phyloP scores from a whole-genome alignment of 2,329 filamentous ascomycete genomes.

The Diaporthe sp. region DNA sequence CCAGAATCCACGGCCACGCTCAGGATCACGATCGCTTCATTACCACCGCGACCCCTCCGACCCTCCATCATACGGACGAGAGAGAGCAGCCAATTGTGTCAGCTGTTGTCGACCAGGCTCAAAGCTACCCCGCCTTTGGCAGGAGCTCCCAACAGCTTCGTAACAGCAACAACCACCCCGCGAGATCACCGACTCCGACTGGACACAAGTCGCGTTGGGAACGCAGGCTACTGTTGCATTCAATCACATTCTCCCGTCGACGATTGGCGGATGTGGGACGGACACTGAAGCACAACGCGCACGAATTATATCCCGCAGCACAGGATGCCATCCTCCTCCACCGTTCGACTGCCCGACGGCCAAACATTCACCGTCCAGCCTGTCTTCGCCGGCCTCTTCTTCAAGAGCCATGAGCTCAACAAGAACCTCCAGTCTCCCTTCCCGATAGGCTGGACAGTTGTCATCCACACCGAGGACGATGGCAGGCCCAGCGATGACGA shows the following conservation, averaged over 20 bases:
- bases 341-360: constrained; percentile 85
- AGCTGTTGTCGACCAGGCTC: background rate
- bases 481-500: constrained; percentile 40
- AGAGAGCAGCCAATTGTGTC: background rate
- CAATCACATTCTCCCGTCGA: too few species aligned
- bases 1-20: background rate
- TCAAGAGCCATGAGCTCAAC: constrained; percentile 84
- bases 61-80: background rate
- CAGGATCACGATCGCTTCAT: background rate
- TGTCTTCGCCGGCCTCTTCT: constrained; percentile 91
- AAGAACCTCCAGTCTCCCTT: constrained; percentile 73
- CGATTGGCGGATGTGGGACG: background rate
- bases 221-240: too few species aligned
- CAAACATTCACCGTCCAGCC: constrained; percentile 84
- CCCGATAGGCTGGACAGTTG: constrained; percentile 90
- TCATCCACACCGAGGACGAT: constrained; percentile 77
- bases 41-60: background rate
- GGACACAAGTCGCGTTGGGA: background rate
- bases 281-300: background rate
- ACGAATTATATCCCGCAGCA: background rate
- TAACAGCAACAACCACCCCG: background rate
- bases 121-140: constrained; percentile 1
- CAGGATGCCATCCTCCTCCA: constrained; percentile 40
- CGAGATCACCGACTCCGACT: background rate
- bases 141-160: background rate